These are phyloP conservation scores for Solanum gracilifrons DNA, from an alignment of 257 asterid species.

Conservation along the genomic window DNA sequence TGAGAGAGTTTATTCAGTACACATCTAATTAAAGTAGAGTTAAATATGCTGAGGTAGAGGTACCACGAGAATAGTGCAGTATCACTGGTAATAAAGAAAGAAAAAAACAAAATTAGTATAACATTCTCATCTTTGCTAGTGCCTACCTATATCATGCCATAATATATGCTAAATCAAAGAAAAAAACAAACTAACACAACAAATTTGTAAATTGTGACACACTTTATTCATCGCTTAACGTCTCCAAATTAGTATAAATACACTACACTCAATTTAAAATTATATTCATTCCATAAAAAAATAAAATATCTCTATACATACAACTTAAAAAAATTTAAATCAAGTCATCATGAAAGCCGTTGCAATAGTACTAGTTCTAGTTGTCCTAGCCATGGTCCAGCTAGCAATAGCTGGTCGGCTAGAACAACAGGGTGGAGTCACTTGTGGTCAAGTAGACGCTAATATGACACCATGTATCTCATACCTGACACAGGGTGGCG, in stretches of 20 bases:
- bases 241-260: neutral
- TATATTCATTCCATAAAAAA: neutral
- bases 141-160: neutral
- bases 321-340: neutral
- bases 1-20: neutral
- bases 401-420: neutral
- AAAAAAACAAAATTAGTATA: neutral
- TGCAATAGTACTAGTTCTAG: neutral
- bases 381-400: neutral
- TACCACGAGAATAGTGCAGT: neutral
- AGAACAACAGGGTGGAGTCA: neutral
- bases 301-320: neutral
- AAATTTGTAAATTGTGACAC: neutral
- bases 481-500: conserved; percentile 14
- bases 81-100: neutral
- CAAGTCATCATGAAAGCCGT: neutral
- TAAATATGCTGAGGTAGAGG: neutral
- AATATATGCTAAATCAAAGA: neutral
- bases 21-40: neutral
- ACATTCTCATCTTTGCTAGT: neutral
- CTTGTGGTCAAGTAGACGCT: conserved; percentile 24
- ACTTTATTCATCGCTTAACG: neutral
- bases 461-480: conserved; percentile 19
- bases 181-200: neutral
- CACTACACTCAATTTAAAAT: neutral